phyloP scores from a whole-genome alignment of 345 rosid genomes.

The Brassica juncea region DNA sequence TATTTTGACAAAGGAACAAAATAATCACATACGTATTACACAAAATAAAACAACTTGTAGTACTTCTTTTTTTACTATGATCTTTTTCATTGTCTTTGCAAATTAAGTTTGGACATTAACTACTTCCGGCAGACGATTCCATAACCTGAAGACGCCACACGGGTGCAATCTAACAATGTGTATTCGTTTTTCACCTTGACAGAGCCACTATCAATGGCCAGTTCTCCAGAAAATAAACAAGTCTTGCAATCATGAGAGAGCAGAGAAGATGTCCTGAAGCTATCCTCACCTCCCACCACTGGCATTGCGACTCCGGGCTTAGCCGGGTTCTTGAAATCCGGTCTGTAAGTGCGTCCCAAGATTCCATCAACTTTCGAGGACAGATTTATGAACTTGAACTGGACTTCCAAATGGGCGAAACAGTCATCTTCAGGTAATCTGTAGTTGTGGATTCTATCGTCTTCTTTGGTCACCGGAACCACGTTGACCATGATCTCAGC shows the following conservation, averaged over 20 bases:
- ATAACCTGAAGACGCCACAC: constrained; percentile 6
- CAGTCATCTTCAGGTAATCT: constrained; percentile 53
- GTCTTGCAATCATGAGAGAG: constrained; percentile 42
- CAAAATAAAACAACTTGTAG: background rate
- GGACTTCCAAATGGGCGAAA: constrained; percentile 65
- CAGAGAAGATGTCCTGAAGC: constrained; percentile 49
- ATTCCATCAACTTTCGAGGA: constrained; percentile 62
- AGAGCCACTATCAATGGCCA: background rate
- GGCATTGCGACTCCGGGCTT: constrained; percentile 67
- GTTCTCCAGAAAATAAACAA: constrained; percentile 28
- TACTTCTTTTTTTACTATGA: background rate
- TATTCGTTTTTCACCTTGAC: background rate
- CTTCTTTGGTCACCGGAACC: constrained; percentile 68
- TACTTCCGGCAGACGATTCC: constrained; percentile 19
- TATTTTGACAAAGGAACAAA: background rate
- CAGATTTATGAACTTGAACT: constrained; percentile 50
- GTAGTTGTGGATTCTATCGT: constrained; percentile 54
- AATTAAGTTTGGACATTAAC: background rate
- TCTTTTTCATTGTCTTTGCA: background rate
- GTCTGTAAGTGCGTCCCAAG: constrained; percentile 58
- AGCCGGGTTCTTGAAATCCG: constrained; percentile 58
- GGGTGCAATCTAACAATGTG: constrained; percentile 14
- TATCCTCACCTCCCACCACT: constrained; percentile 53
- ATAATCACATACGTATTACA: background rate
- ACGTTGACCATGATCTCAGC: constrained; percentile 56